phyloP scores from a whole-genome alignment of 352 stramenopile genomes.

The Phytopythium vexans region DNA sequence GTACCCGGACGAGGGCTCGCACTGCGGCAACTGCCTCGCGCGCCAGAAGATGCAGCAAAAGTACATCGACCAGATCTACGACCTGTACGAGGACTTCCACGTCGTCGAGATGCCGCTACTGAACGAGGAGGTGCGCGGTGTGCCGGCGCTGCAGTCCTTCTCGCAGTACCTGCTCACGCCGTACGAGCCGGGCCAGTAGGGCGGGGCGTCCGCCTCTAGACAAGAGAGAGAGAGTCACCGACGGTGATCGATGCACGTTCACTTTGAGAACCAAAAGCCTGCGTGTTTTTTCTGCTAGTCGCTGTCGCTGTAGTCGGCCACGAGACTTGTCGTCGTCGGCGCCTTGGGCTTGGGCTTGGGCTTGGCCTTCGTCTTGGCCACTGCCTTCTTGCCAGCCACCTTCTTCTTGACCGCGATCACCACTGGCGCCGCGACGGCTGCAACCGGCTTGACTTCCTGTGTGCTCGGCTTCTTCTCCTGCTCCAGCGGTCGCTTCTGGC shows the following conservation, averaged over 20 bases:
- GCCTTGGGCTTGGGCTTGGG: conserved; percentile 28
- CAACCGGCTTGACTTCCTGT: conserved; percentile 7
- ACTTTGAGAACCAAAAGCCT: neutral
- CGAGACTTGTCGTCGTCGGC: conserved; percentile 49
- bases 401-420: conserved; percentile 36
- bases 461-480: conserved; percentile 9
- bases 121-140: conserved; percentile 97
- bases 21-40: conserved; percentile 93
- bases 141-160: conserved; percentile 93
- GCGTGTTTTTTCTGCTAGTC: conserved; percentile 24
- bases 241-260: neutral
- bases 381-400: conserved; percentile 14
- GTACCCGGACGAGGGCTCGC: conserved; percentile 81
- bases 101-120: conserved; percentile 99
- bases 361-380: conserved; percentile 25
- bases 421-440: conserved; percentile 11
- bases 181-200: conserved; percentile 76
- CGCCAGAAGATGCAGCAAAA: conserved; percentile 99
- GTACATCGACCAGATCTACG: conserved; percentile 99
- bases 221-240: conserved; percentile 4
- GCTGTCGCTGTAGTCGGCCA: conserved; percentile 79
- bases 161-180: conserved; percentile 94
- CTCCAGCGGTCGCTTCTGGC: conserved; percentile 18
- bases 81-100: conserved; percentile 99
- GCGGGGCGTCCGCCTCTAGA: neutral